phyloP scores from a whole-genome alignment of 2,329 filamentous ascomycete species.

The Escovopsis sp. region DNA sequence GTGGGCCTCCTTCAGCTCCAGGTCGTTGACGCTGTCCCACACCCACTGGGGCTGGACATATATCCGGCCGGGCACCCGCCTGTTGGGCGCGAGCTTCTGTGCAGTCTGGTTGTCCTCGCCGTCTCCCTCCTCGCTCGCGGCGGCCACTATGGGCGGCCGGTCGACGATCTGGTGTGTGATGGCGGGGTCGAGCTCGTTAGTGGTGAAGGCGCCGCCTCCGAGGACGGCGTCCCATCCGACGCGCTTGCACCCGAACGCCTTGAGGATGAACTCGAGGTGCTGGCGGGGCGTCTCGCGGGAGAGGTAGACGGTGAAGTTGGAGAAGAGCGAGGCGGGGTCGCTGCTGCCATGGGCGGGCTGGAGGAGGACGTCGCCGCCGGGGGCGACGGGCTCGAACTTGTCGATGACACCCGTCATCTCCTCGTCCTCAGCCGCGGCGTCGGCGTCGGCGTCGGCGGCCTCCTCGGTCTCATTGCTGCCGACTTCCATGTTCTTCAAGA shows the following conservation, averaged over 20 bases:
- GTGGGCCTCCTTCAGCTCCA: conserved; percentile 73
- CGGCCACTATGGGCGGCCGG: conserved; percentile 58
- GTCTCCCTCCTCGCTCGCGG: conserved; percentile 32
- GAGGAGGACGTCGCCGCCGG: conserved; percentile 70
- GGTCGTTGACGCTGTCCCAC: conserved; percentile 92
- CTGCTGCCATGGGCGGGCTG: conserved; percentile 58
- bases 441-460: conserved; percentile 19
- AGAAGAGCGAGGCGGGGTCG: conserved; percentile 64
- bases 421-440: conserved; percentile 30
- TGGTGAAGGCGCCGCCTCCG: conserved; percentile 84
- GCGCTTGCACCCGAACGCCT: conserved; percentile 88
- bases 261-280: conserved; percentile 81
- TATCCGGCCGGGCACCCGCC: conserved; percentile 74
- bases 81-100: conserved; percentile 44
- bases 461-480: conserved; percentile 11
- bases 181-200: conserved; percentile 68
- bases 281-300: conserved; percentile 87
- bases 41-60: conserved; percentile 98
- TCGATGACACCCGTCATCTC: conserved; percentile 56
- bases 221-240: conserved; percentile 89
- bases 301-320: conserved; percentile 79
- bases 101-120: conserved; percentile 47
- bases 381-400: conserved; percentile 75
- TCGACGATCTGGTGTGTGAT: conserved; percentile 98
- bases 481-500: conserved; percentile 35